Base-by-base conservation (phyloP, 768 basidiomycete genomes). In the Termitomyces sp. region DNA sequence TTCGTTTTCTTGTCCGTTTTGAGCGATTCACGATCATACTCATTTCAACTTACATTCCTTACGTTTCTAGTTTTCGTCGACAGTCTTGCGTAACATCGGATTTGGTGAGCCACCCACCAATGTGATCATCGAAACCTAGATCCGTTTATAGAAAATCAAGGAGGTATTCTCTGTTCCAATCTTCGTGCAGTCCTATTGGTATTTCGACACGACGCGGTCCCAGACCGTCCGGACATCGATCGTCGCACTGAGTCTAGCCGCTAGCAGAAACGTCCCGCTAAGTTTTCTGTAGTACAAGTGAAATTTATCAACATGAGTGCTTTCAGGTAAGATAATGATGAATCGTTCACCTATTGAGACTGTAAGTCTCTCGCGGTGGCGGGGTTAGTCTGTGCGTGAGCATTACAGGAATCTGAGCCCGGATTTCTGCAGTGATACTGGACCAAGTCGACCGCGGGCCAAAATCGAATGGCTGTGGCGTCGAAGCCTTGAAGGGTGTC, bases 361-460 rank as follows among this genome's bases (percentile, higher is more conserved):
- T 93, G 70, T 98, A 98, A 1, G 96, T 98, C 74, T 98, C 95
- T 57, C 83, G 76, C 0, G 96, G 96, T 2, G 96, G 96, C 0
- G 96, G 96, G 0, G 93, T 94, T 29, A 97, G 77, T 48, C 95
- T 79, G 65, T 97, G 79, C 63, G 81, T 77, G 57, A 99, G 78
- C 94, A 99, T 98, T 53, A 90, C 75, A 0, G 96, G 95, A 46
- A 99, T 98, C 32, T 82, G 79, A 4, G 76, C 80, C 26, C 94
- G 80, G 52, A 98, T 94, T 57, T 83, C 76, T 4, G 80, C 76
- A 0, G 95, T 94, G 61, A 92, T 88, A 26, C 79, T 77, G 43
- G 82, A 74, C 88, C 89, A 92, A 22, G 55, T 63, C 7, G 85
- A 78, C n/a, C 78, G 80, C 9, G 74, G 78, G 1, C 88, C 89